Evolutionary conservation across 1,284 basidiomycete species (phyloP), one percentile per base, ranked within the genome.

Genomic region (Leccinum griseonigrum): DNA sequence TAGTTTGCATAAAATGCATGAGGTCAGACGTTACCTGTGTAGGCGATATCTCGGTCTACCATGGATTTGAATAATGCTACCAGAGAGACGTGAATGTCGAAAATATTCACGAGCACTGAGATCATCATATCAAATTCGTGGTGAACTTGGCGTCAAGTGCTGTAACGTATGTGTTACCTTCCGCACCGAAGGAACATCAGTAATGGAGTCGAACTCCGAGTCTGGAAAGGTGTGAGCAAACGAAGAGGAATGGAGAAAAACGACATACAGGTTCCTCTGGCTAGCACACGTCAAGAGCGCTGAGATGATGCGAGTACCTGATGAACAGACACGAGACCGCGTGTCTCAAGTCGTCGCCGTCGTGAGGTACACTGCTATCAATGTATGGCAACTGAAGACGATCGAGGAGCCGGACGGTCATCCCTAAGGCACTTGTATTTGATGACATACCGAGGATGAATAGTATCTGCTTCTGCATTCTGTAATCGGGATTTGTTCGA

Each of bases 81-180:
- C 34, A 95, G 77, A 3, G 87, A 83, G 16, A 82, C 79, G 18
- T 90, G 85, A 3, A 88, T 88, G 70, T 96, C 90, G 71, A 95
- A 95, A 18, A 94, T 78, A 64, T 95, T 92, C 68, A 97, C 83
- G 57, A 97, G 78, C n/a, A 96, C 87, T 2, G 88, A 87, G 51
- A 95, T 88, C 78, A 95, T 88, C 63, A 87, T 87, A 64, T 95
- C 94, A 7, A 91, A 86, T 68, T 95, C 92, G 18, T 74, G 36
- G 55, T 66, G 51, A 64, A 59, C 7, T 34, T 57, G 1, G 59
- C 2, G 54, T 36, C 32, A 46, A 40, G 56, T n/a, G 18, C n/a
- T 57, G 16, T 14, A 57, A 50, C 58, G 10, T 1, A 34, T 18
- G 26, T 18, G 10, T 59, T 67, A 86, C 86, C 73, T 80, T 80